Percentiles rank a stretch among this genome's conserved stretches.
phyloP scores from a whole-genome alignment of 768 basidiomycete genomes.

The Termitomyces sp. region DNA sequence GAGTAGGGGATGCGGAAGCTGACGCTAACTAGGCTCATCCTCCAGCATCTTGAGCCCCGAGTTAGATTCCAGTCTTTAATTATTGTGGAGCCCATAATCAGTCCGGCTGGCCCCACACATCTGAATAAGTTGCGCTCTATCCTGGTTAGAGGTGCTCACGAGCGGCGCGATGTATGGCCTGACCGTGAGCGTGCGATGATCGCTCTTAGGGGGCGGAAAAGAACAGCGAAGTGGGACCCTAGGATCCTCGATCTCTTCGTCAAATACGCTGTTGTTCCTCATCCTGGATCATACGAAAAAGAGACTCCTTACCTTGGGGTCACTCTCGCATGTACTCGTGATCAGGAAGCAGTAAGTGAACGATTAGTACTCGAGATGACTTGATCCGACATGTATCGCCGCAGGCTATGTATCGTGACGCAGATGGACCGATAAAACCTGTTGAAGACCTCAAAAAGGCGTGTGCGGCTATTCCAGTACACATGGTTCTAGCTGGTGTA shows the following conservation, averaged over 20 bases:
- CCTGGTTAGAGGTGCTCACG: conserved; percentile 43
- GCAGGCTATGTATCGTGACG: conserved; percentile 62
- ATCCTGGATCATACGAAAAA: conserved; percentile 2
- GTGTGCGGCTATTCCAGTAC: conserved; percentile 40
- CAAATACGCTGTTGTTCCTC: conserved; percentile 28
- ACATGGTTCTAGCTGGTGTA: conserved; percentile 46
- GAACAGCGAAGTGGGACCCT: conserved; percentile 45
- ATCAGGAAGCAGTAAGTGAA: conserved; percentile 55
- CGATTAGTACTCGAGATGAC: background rate
- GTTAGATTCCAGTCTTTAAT: conserved; percentile 47
- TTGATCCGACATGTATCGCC: background rate
- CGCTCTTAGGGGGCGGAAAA: conserved; percentile 28
- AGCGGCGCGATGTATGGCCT: conserved; percentile 50
- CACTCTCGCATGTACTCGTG: conserved; percentile 51
- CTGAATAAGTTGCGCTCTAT: conserved; percentile 33
- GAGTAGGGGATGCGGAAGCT: background rate
- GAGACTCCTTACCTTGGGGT: conserved; percentile 23
- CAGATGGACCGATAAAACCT: conserved; percentile 48
- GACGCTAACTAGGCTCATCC: conserved; percentile 36
- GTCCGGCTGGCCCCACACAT: conserved; percentile 39
- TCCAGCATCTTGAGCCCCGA: conserved; percentile 42
- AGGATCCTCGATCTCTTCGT: conserved; percentile 48
- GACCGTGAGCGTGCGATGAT: conserved; percentile 35
- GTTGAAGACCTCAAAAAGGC: conserved; percentile 39
- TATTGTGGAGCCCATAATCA: conserved; percentile 63